Conservation (phyloP, 768 basidiomycete species). For the Tephrocybe sp. region DNA sequence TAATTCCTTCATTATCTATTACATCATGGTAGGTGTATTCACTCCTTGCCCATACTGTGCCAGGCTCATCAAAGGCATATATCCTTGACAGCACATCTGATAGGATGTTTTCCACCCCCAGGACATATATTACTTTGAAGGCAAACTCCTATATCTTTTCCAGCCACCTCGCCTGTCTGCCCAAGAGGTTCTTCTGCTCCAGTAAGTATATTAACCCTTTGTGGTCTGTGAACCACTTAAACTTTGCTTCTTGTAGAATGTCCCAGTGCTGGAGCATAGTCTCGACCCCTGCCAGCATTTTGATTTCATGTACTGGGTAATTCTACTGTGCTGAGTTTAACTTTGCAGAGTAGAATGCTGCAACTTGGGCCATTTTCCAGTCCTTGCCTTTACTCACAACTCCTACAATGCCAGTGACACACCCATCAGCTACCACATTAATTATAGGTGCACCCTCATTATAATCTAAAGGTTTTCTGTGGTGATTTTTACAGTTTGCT, state of each 20-base stretch:
- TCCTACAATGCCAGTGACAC: background rate
- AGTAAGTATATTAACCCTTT: too few species aligned
- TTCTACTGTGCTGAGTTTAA: conserved; percentile 5
- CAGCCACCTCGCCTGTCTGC: conserved; percentile 9
- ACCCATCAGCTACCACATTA: background rate
- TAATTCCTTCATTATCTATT: background rate
- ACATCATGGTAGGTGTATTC: conserved; percentile 16
- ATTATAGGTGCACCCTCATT: background rate
- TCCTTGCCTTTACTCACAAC: background rate
- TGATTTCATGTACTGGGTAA: background rate
- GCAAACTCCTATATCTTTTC: conserved; percentile 16
- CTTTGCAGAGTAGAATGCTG: conserved; percentile 5
- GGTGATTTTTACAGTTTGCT: background rate
- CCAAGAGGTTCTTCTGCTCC: conserved; percentile 8
- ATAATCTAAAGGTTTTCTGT: background rate
- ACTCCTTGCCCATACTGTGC: conserved; percentile 14
- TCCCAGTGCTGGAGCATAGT: conserved; percentile 4
- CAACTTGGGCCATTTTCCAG: background rate
- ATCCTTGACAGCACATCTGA: conserved; percentile 33
- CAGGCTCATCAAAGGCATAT: conserved; percentile 13
- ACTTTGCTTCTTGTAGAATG: conserved; percentile 4
- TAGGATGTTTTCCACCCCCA: conserved; percentile 17
- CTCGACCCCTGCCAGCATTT: conserved; percentile 6
- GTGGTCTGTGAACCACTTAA: background rate
- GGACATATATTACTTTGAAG: conserved; percentile 16